Base-by-base conservation (phyloP, 2,329 filamentous ascomycete genomes). In the Aspergillus ibericus region DNA sequence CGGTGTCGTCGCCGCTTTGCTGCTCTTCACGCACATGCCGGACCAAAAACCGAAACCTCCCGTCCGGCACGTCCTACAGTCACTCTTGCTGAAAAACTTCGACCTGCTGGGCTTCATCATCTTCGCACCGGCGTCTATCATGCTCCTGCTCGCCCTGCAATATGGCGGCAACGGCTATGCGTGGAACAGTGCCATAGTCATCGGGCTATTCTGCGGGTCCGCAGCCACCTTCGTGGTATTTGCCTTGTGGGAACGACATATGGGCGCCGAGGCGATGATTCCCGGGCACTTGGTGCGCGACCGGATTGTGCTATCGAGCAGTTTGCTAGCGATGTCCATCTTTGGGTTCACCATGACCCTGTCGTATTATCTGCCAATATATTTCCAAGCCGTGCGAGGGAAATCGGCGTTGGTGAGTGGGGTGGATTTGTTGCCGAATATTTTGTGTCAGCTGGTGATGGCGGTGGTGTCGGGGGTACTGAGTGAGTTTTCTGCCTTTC, bases 121-220 rank as follows among this genome's bases (percentile, higher is more conserved):
- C 58, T 78, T 85, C 65, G 76, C 84, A 27, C 81, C 83, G 1
- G 77, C 79, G 42, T 77, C 85, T 44, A 69, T 85, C 60, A 82
- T 79, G 62, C 74, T 85, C 12, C 71, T 86, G 7, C 76, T 87
- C 4, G 83, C 82, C 10, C 73, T 86, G 44, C 80, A 86, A 64
- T 86, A 82, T 80, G 84, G 83, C 10, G 84, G 84, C 8, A 73
- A 79, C 35, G 69, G 79, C 22, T 80, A 82, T 54, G 52, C 82
- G 3, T 86, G 83, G 84, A 74, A 68, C 59, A 77, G 55, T 9
- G 36, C 59, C 0, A 75, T 70, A 69, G 77, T 10, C n/a, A 81
- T 68, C 1, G 68, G 76, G 18, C 77, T 84, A 69, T 70, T 77
- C n/a, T 56, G 69, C 56, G 61, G 63, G 1, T 65, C 67, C 1